Conservation (phyloP, 345 rosid species). For the Populus tremula region DNA sequence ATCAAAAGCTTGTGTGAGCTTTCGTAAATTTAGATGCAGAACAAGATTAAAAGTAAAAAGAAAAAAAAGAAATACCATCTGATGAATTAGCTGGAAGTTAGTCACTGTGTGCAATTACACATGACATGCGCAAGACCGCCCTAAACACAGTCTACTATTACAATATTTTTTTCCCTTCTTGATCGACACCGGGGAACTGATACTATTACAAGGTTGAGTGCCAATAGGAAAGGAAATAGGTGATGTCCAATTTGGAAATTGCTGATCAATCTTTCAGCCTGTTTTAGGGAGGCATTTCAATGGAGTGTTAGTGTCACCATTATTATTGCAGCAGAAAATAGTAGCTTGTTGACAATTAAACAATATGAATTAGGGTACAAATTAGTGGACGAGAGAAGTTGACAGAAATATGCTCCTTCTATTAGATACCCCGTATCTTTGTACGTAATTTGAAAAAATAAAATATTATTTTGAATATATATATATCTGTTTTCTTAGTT, state of each 20-base stretch:
- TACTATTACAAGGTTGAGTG: background rate
- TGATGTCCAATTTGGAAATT: background rate
- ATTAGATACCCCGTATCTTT: no score
- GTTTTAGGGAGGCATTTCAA: background rate
- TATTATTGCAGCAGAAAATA: background rate
- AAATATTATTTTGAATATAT: no score
- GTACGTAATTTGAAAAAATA: no score
- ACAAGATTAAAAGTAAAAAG: no score
- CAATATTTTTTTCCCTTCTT: no score
- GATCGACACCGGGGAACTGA: no score
- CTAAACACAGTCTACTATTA: background rate
- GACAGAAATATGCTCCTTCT: no score
- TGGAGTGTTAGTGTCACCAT: background rate
- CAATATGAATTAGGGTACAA: no score
- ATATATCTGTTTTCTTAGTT: no score
- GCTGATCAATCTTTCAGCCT: background rate
- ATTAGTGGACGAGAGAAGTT: no score
- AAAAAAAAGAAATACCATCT: background rate
- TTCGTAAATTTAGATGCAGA: no score
- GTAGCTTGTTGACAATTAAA: background rate
- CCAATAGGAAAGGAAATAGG: background rate
- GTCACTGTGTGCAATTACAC: background rate
- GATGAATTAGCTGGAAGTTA: background rate
- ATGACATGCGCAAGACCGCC: background rate
- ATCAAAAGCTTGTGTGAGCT: no score